A percentile compares a stretch with the other conserved stretches of the same genome.
phyloP scores from a whole-genome alignment of 257 asterid species.

The Leonotis leonurus region DNA sequence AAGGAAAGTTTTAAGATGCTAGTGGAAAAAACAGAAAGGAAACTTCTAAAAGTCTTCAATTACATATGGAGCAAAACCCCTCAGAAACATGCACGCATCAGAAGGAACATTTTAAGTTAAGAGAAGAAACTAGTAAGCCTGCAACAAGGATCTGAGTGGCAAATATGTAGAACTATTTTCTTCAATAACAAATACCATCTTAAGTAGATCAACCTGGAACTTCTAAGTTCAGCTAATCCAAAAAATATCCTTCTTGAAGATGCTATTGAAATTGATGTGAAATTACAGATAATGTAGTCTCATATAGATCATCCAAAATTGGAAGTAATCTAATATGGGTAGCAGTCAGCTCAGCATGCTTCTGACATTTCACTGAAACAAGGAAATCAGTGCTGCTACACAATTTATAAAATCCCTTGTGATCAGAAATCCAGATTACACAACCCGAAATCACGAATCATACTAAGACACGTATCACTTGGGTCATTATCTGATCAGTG shows the following conservation, averaged over 20 bases:
- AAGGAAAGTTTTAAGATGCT: too few relatives aligned
- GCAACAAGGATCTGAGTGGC: background rate
- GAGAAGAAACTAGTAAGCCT: background rate
- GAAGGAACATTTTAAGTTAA: background rate
- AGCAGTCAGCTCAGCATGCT: background rate
- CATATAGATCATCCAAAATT: background rate
- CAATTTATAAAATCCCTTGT: too few relatives aligned
- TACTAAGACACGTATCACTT: too few relatives aligned
- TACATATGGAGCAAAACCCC: background rate
- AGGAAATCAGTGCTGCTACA: background rate
- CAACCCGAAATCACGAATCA: too few relatives aligned
- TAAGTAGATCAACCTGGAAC: background rate
- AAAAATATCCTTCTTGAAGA: background rate
- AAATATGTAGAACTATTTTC: background rate
- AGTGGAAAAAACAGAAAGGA: background rate
- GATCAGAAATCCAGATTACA: too few relatives aligned
- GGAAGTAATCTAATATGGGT: background rate
- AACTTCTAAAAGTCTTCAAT: background rate
- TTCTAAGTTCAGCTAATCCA: background rate
- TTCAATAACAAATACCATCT: background rate
- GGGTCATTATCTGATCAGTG: too few relatives aligned
- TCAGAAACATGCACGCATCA: background rate
- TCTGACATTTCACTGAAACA: background rate
- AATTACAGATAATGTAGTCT: background rate
- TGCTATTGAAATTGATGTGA: background rate